Evolutionary conservation across 176 grass and related monocot species (phyloP).

Genomic region (Eragrostis nindensis): DNA sequence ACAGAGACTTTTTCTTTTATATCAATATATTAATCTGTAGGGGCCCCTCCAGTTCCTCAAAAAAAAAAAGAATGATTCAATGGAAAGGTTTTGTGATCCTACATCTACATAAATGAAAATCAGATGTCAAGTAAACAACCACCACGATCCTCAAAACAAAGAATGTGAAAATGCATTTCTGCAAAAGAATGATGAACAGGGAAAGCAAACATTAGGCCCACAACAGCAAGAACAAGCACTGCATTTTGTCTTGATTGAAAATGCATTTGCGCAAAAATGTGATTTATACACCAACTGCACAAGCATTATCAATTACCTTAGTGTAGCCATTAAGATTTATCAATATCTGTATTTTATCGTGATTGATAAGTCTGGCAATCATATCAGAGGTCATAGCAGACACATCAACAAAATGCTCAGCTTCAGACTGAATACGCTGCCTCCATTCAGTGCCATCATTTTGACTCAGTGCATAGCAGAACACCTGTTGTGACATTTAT

Average conservation of each 20-base stretch:
- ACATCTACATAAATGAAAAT: neutral
- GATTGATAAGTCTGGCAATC: constrained; percentile 79
- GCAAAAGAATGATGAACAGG: neutral
- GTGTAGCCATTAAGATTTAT: constrained; percentile 96
- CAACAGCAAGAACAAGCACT: neutral
- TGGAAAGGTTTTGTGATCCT: neutral
- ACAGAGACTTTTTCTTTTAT: no score
- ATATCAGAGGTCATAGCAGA: constrained; percentile 83
- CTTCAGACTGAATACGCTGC: constrained; percentile 86
- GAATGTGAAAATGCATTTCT: neutral
- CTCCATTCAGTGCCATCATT: constrained; percentile 94
- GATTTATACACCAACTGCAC: neutral
- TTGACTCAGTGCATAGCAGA: constrained; percentile 93
- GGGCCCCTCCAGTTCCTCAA: no score
- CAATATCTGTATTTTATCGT: constrained; percentile 87
- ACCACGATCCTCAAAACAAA: neutral
- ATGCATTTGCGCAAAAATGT: neutral
- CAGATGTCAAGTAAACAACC: neutral
- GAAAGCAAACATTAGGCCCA: neutral
- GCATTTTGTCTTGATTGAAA: no score
- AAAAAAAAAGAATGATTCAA: neutral
- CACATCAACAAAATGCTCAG: constrained; percentile 81
- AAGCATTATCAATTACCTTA: constrained; percentile 59
- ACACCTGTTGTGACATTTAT: constrained; percentile 49
- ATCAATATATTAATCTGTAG: no score